These are phyloP conservation scores for Anthracocystis panici-leucophaei DNA, from an alignment of 1,284 basidiomycete species.

Conservation along the genomic window DNA sequence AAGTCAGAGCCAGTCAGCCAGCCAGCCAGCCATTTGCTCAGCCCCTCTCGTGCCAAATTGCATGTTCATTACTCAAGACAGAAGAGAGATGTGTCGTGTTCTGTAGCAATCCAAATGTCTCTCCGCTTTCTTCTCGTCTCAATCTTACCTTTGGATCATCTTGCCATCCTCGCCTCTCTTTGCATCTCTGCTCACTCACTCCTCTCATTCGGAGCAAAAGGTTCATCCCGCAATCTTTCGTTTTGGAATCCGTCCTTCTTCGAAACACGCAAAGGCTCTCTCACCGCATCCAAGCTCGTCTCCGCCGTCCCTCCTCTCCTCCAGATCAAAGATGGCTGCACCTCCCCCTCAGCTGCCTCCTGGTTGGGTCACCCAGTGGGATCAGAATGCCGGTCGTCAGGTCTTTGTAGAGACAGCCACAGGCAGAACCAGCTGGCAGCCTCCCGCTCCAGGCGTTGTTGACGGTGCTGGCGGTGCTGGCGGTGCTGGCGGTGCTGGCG, in stretches of 20 bases:
- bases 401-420: conserved; percentile 77
- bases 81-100: conserved; percentile 7
- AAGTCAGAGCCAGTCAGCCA: background rate
- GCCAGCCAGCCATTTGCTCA: too few relatives aligned
- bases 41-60: background rate
- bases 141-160: background rate
- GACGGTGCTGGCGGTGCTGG: conserved; percentile 10
- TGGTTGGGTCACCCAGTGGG: conserved; percentile 92
- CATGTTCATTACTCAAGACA: conserved; percentile 3
- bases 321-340: conserved; percentile 35
- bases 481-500: too few relatives aligned
- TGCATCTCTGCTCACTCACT: conserved; percentile 8
- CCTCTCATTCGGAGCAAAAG: background rate
- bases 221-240: background rate
- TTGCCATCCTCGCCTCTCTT: conserved; percentile 2
- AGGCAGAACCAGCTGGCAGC: conserved; percentile 69
- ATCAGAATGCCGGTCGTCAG: conserved; percentile 81
- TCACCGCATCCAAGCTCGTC: background rate
- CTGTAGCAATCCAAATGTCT: background rate
- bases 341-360: conserved; percentile 75
- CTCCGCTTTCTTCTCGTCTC: conserved; percentile 9
- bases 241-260: too few relatives aligned
- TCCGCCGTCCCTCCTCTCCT: background rate
- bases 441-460: conserved; percentile 48
- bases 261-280: background rate